Base-by-base conservation (phyloP, 495 filamentous ascomycete species). In the Sporormia fimetaria region DNA sequence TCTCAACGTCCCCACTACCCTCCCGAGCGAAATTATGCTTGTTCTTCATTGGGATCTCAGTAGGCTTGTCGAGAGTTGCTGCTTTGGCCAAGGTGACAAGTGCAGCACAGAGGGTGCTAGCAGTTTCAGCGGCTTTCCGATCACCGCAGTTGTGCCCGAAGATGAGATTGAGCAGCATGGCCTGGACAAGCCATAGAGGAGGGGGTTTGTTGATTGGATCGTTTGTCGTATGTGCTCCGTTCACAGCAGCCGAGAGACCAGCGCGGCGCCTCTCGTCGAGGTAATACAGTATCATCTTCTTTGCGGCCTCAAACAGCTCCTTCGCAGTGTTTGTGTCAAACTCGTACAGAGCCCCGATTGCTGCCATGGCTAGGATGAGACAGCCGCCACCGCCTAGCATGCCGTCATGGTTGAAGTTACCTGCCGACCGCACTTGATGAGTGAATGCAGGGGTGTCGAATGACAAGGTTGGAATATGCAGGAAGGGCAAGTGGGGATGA, bases 131-230 rank as follows among this genome's bases (percentile, higher is more conserved):
- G 10, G 84, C 80, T 23, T 70, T 75, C 63, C 88, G 90, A 56
- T 98, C 88, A 18, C 83, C 92, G 57, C 84, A 94, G 49, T 93
- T 87, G 51, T 96, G 84, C 7, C 92, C 92, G 51, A 94, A 98
- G 8, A 96, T 81, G 23, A 96, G 83, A 61, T 94, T 95, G 27
- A 98, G 69, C 21, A 98, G 70, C 90, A 98, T 95, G 1, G 90
- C 87, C 56, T 98, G 90, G n/a, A 98, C 85, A 20, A 98, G 70
- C 90, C 90, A 95, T 34, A 95, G 68, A 2, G 90, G 90, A 9
- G 86, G n/a, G 25, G 25, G 94, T 25, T 76, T 75, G 49, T 90
- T 81, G 29, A 78, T 67, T 1, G 78, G 70, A 49, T 88, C 81
- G 40, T 72, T 68, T 15, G 68, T 59, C 16, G 72, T 60, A 51